These are phyloP conservation scores for Blumeria graminis DNA, from an alignment of 2,329 filamentous ascomycete species.

Conservation along the genomic window DNA sequence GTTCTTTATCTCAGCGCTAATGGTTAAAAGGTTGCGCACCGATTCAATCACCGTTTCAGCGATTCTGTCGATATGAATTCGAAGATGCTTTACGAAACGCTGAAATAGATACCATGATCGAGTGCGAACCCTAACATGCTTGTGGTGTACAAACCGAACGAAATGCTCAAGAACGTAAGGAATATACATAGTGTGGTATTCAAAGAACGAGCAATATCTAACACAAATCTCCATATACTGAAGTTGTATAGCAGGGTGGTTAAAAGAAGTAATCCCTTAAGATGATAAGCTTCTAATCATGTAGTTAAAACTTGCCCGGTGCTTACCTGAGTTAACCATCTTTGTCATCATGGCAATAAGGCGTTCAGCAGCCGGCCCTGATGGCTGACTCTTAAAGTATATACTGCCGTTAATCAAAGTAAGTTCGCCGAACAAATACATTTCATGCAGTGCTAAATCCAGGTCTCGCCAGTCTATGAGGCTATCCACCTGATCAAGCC, in stretches of 20 bases:
- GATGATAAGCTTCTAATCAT: conserved; percentile 9
- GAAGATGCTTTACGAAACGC: conserved; percentile 70
- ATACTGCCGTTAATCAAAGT: conserved; percentile 72
- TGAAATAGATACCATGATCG: conserved; percentile 96
- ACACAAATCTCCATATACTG: conserved; percentile 99
- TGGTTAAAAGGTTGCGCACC: conserved; percentile 64
- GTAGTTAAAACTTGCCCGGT: background rate
- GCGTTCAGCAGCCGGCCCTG: conserved; percentile 53
- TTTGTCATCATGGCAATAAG: conserved; percentile 82
- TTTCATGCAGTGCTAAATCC: conserved; percentile 80
- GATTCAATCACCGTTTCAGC: conserved; percentile 82
- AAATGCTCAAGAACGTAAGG: conserved; percentile 78
- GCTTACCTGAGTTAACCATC: conserved; percentile 74
- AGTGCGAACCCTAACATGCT: conserved; percentile 64
- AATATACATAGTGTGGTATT: conserved; percentile 58
- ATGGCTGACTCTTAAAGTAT: conserved; percentile 66
- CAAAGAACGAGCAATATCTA: conserved; percentile 80
- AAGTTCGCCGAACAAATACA: conserved; percentile 86
- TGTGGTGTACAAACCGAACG: conserved; percentile 69
- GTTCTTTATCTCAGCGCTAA: conserved; percentile 69
- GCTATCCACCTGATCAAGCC: conserved; percentile 46
- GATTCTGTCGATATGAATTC: conserved; percentile 63
- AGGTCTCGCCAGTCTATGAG: conserved; percentile 86
- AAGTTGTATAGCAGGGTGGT: conserved; percentile 74
- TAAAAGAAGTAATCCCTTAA: conserved; percentile 57